A percentile compares a stretch with the other conserved stretches of the same genome.
Evolutionary conservation across 768 basidiomycete genomes (phyloP).

Genomic region (Trametes villosa): DNA sequence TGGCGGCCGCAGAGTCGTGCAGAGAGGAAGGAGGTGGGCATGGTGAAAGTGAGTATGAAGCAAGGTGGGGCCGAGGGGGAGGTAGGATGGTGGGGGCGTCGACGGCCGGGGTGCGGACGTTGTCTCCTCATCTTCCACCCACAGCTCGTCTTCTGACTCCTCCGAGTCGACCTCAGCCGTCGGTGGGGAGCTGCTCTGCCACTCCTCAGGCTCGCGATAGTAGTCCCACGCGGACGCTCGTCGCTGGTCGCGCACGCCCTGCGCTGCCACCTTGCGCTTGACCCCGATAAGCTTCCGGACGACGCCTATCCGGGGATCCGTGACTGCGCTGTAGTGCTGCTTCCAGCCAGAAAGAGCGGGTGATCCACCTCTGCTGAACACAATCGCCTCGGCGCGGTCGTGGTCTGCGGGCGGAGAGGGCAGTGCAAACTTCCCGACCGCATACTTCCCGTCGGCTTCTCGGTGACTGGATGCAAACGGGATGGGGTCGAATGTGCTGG

Average conservation of each 20-base stretch:
- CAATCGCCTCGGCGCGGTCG: conserved; percentile 26
- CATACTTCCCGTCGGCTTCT: conserved; percentile 73
- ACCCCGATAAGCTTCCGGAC: conserved; percentile 69
- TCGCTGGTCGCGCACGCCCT: conserved; percentile 41
- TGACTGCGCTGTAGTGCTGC: conserved; percentile 57
- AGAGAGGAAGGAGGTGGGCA: conserved; percentile 60
- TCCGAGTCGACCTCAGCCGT: conserved; percentile 43
- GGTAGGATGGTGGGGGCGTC: conserved; percentile 72
- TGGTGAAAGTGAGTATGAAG: conserved; percentile 74
- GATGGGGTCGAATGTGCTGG: conserved; percentile 67
- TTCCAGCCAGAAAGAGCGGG: conserved; percentile 47
- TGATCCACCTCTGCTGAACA: conserved; percentile 2
- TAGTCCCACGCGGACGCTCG: conserved; percentile 47
- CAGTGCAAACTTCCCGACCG: conserved; percentile 70
- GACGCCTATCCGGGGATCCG: conserved; percentile 74
- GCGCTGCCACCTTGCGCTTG: conserved; percentile 61
- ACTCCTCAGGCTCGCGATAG: conserved; percentile 49
- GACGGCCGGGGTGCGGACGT: conserved; percentile 54
- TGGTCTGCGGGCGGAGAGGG: conserved; percentile 63
- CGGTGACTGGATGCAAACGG: conserved; percentile 70
- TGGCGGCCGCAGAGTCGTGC: conserved; percentile 62
- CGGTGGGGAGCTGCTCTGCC: conserved; percentile 43
- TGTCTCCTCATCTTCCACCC: conserved; percentile 37
- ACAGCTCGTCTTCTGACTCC: conserved; percentile 43
- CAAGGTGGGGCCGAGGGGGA: conserved; percentile 71